Evolutionary conservation across 2,329 filamentous ascomycete genomes (phyloP), one percentile per base, ranked within the genome.

Genomic region (Apiospora arundinis): DNA sequence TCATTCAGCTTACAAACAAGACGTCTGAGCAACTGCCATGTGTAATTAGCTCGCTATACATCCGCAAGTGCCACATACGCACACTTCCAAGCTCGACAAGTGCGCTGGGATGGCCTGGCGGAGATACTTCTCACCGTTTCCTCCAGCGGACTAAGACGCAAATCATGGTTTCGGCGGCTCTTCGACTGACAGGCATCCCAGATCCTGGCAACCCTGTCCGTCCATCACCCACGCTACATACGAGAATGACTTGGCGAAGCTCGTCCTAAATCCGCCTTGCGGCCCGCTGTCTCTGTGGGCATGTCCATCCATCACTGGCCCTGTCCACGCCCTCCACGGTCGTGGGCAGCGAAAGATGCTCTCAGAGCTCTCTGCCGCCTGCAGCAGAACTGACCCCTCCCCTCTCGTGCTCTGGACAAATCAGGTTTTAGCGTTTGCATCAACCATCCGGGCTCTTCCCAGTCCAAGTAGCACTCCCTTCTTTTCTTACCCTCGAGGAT

Each of bases 11-110:
- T 63, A 40, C 32, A 63, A n/a, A 40, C 56, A 63, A 63, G 56
- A 23, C 56, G 56, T 63, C 56, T 63, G 56, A 63, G 56, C 56
- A 40, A 40, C 56, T 63, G 56, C 56, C 56, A 63, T 63, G 56
- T 40, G 56, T 68, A 49, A 68, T 37, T 37, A 40, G 28, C 67
- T 68, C 25, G 49, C 49, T 28, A 56, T 56, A 14, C 49, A 56
- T 63, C 32, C 21, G 56, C 56, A 40, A 63, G 69, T 70, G 69
- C 63, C 69, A 68, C 69, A 52, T 68, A 70, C 69, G 69, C 44
- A 67, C n/a, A 63, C 12, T n/a, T 67, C 28, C 37, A 40, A 18
- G 65, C 40, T 42, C 63, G 44, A 21, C 23, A 49, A 25, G 44
- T 45, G 69, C 42, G 56, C 44, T 44, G 63, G 32, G 63, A 60